Evolutionary conservation across 805 yeast genomes (phyloP).

Genomic region (Starmerella roubikii): DNA sequence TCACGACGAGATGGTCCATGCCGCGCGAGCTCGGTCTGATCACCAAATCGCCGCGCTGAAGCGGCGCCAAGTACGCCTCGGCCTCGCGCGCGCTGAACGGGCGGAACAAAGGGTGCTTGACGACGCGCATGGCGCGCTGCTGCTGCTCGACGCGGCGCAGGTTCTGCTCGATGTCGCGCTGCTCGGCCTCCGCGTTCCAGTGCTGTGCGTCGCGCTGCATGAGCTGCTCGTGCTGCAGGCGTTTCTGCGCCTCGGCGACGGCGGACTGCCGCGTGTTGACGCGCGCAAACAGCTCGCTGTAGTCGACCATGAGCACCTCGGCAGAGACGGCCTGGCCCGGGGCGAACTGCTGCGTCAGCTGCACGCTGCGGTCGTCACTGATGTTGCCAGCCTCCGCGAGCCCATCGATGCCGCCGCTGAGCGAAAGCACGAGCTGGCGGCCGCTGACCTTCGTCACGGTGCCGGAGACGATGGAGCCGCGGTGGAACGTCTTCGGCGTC

Average conservation of each 20-base stretch:
- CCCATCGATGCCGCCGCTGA: constrained; percentile 52
- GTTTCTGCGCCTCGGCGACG: constrained; percentile 37
- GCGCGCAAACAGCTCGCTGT: constrained; percentile 59
- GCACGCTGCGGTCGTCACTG: constrained; percentile 25
- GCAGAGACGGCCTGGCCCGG: constrained; percentile 79
- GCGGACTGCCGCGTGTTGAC: constrained; percentile 59
- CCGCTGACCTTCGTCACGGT: constrained; percentile 48
- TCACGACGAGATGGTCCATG: constrained; percentile 70
- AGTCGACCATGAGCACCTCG: constrained; percentile 55
- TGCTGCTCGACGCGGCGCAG: constrained; percentile 57
- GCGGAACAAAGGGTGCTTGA: constrained; percentile 84
- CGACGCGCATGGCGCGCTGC: constrained; percentile 57
- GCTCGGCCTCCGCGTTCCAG: constrained; percentile 64
- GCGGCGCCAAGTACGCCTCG: constrained; percentile 80
- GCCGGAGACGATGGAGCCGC: constrained; percentile 65
- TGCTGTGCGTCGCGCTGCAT: constrained; percentile 40
- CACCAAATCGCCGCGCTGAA: constrained; percentile 80
- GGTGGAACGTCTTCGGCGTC: constrained; percentile 48
- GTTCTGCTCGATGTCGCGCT: constrained; percentile 49
- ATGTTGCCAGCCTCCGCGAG: constrained; percentile 27
- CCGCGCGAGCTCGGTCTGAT: constrained; percentile 92
- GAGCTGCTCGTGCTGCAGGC: constrained; percentile 24
- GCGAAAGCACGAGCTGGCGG: constrained; percentile 35
- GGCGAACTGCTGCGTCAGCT: constrained; percentile 21
- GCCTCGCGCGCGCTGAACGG: constrained; percentile 78